Percentiles rank a stretch among this genome's conserved stretches.
Evolutionary conservation across 106 monocot genomes (phyloP).

Genomic region (Dendrobium officinale): DNA sequence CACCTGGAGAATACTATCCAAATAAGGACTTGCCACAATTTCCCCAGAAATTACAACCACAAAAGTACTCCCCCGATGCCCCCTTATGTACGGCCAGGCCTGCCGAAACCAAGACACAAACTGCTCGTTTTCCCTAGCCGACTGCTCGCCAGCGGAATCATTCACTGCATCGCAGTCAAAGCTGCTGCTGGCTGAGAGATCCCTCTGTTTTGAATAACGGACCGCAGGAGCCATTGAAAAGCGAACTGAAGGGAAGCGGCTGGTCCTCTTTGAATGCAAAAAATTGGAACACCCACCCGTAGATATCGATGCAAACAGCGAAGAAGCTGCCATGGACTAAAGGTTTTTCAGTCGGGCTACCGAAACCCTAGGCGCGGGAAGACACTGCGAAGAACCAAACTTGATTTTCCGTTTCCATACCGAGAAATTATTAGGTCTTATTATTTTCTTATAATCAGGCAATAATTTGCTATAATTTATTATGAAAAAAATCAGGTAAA

Average conservation of each 20-base stretch:
- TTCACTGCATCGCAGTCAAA: constrained; percentile 1
- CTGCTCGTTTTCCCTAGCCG: constrained; percentile 29
- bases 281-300: background rate
- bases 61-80: constrained; percentile 78
- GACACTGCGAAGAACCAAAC: no score
- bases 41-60: constrained; percentile 78
- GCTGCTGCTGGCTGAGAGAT: background rate
- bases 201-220: background rate
- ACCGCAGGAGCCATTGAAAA: background rate
- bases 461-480: no score
- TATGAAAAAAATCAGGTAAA: no score
- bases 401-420: no score
- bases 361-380: background rate
- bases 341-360: background rate
- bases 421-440: no score
- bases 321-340: background rate
- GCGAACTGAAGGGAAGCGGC: background rate
- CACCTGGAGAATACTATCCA: constrained; percentile 72
- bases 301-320: background rate
- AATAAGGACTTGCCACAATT: constrained; percentile 43
- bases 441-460: no score
- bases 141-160: background rate
- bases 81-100: constrained; percentile 80
- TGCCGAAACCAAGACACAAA: constrained; percentile 65
- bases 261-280: constrained; percentile 3